Conservation (phyloP, 164 flowering plant species). For the Santalum album region DNA sequence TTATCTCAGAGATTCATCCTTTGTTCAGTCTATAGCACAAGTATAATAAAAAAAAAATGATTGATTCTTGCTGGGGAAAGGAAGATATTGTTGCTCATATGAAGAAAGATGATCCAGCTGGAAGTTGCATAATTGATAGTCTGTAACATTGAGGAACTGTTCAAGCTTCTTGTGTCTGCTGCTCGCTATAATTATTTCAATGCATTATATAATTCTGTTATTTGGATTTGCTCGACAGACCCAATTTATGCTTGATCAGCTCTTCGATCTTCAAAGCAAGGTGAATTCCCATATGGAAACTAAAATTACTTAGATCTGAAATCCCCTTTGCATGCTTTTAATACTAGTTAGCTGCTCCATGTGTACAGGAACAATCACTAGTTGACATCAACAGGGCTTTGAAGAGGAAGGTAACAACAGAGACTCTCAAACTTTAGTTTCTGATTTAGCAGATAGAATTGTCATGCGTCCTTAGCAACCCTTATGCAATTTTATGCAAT, state of each 20-base stretch:
- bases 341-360: background rate
- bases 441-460: slow-evolving; percentile 12
- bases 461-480: too few species aligned
- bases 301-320: background rate
- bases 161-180: too few species aligned
- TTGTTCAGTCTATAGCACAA: too few species aligned
- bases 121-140: too few species aligned
- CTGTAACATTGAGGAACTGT: too few species aligned
- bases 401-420: slow-evolving; percentile 32
- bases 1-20: too few species aligned
- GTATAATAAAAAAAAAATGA: too few species aligned
- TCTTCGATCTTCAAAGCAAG: slow-evolving; percentile 26
- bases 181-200: too few species aligned
- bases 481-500: too few species aligned
- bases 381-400: slow-evolving; percentile 42
- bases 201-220: background rate
- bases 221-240: slow-evolving; percentile 17
- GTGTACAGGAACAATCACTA: slow-evolving; percentile 6
- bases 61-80: too few species aligned
- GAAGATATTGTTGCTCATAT: too few species aligned
- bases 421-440: background rate
- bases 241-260: slow-evolving; percentile 30
- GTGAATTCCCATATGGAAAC: slow-evolving; percentile 6
- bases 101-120: too few species aligned
- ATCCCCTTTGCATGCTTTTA: background rate